Evolutionary conservation across 768 basidiomycete species (phyloP).

Genomic region (Lepiota venenata): DNA sequence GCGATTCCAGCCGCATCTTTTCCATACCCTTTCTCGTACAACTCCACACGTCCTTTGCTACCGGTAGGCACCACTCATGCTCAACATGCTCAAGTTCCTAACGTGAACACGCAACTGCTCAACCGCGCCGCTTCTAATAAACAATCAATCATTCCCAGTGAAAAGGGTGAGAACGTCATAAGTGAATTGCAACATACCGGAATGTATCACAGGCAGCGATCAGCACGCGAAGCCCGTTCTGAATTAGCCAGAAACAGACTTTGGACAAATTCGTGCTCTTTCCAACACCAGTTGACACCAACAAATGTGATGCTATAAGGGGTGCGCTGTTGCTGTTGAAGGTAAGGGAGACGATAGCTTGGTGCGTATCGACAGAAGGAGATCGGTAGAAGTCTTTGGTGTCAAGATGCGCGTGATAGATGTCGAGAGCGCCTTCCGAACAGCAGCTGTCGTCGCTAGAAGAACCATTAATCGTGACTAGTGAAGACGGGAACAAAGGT

Average conservation of each 20-base stretch:
- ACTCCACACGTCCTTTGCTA: constrained; percentile 79
- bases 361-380: constrained; percentile 87
- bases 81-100: constrained; percentile 85
- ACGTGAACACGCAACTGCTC: constrained; percentile 98
- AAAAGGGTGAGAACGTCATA: neutral
- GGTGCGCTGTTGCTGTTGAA: constrained; percentile 70
- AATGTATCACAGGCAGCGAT: constrained; percentile 99
- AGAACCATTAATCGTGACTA: constrained; percentile 11
- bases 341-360: constrained; percentile 76
- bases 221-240: constrained; percentile 88
- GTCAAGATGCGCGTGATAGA: constrained; percentile 93
- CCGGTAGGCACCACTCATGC: constrained; percentile 62
- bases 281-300: constrained; percentile 97
- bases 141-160: neutral
- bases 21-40: constrained; percentile 96
- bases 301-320: constrained; percentile 96
- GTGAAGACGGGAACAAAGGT: constrained; percentile 2
- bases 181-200: constrained; percentile 42
- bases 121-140: constrained; percentile 84
- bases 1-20: constrained; percentile 99
- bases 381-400: constrained; percentile 95
- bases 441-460: constrained; percentile 79
- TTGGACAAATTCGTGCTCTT: constrained; percentile 98
- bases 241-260: constrained; percentile 98
- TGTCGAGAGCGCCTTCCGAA: constrained; percentile 77